These are phyloP conservation scores for Escovopsis sp. DNA, from an alignment of 2,329 filamentous ascomycete genomes.

Conservation along the genomic window DNA sequence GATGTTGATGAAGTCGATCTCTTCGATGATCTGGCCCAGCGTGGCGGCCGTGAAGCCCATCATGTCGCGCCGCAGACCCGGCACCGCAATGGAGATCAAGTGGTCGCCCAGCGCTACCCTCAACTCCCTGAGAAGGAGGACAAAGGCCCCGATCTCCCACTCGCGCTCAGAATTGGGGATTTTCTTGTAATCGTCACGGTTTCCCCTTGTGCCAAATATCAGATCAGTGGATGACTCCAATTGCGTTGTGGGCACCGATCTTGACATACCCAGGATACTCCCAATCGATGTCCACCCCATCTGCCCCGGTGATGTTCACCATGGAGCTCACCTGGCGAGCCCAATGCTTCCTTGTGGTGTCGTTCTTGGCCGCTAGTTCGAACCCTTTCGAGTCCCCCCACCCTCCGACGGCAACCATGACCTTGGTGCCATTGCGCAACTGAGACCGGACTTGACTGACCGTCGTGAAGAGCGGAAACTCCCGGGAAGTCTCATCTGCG, in stretches of 20 bases:
- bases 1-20: constrained; percentile 53
- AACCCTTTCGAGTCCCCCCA: constrained; percentile 60
- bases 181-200: constrained; percentile 54
- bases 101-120: constrained; percentile 44
- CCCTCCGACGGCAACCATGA: constrained; percentile 59
- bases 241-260: background rate
- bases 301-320: constrained; percentile 46
- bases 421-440: constrained; percentile 39
- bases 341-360: constrained; percentile 39
- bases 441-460: constrained; percentile 31
- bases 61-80: constrained; percentile 49
- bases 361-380: constrained; percentile 36
- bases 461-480: constrained; percentile 39
- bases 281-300: constrained; percentile 54
- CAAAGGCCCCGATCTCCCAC: constrained; percentile 49
- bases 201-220: constrained; percentile 31
- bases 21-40: constrained; percentile 40
- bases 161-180: constrained; percentile 44
- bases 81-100: constrained; percentile 53
- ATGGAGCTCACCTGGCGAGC: constrained; percentile 49
- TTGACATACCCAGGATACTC: constrained; percentile 37
- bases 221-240: background rate
- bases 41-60: constrained; percentile 48
- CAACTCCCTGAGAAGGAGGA: constrained; percentile 43
- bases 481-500: constrained; percentile 16